Evolutionary conservation across 805 yeast species (phyloP).

Genomic region (Limtongozyma cylindracea): DNA sequence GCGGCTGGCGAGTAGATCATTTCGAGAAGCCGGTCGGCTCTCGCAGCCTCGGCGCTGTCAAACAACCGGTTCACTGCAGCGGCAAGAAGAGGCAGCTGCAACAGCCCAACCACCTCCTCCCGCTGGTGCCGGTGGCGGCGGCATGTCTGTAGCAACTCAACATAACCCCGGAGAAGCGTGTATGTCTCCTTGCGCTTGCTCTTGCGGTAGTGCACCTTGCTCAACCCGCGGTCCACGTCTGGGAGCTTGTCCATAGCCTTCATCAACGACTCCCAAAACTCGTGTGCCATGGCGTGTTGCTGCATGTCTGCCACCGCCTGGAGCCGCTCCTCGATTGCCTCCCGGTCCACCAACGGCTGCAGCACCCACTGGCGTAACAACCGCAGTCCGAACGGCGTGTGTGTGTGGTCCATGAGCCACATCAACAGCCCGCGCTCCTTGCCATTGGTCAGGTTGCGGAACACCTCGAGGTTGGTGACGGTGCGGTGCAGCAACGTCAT

Average conservation of each 20-base stretch:
- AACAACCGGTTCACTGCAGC: slow-evolving; percentile 13
- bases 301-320: slow-evolving; percentile 20
- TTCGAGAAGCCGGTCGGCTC: slow-evolving; percentile 10
- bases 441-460: slow-evolving; percentile 17
- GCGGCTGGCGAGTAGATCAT: slow-evolving; percentile 31
- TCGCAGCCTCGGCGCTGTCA: slow-evolving; percentile 6
- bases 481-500: slow-evolving; percentile 40
- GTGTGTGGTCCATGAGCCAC: slow-evolving; percentile 64
- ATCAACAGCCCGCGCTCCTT: slow-evolving; percentile 17
- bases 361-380: slow-evolving; percentile 47
- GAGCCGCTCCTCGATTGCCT: slow-evolving; percentile 29
- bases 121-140: slow-evolving; percentile 4
- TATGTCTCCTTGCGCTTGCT: slow-evolving; percentile 36
- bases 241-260: slow-evolving; percentile 9
- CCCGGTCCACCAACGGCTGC: slow-evolving; percentile 34
- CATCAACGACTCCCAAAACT: slow-evolving; percentile 9
- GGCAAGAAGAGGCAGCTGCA: slow-evolving; percentile 9
- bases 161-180: slow-evolving; percentile 19
- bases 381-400: slow-evolving; percentile 54
- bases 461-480: slow-evolving; percentile 49
- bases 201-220: slow-evolving; percentile 30
- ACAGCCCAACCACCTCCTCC: slow-evolving; percentile 1
- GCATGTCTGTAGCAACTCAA: slow-evolving; percentile 8
- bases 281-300: slow-evolving; percentile 6
- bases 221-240: slow-evolving; percentile 33